Conservation (phyloP, 345 rosid species). For the Linum tenue region DNA sequence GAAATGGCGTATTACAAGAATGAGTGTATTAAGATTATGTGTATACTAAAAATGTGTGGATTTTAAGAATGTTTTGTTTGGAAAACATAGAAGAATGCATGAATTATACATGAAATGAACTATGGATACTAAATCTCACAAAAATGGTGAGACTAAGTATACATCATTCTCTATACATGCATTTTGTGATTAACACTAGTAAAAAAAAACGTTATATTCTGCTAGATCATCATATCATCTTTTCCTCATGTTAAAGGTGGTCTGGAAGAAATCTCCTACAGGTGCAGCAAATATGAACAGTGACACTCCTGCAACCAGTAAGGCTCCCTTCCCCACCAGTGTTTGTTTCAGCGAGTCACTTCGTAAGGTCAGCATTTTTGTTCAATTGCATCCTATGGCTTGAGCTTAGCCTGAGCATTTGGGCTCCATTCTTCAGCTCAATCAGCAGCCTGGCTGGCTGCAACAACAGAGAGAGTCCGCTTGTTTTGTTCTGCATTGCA, state of each 20-base stretch:
- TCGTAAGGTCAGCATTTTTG: conserved; percentile 1
- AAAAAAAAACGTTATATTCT: conserved; percentile 25
- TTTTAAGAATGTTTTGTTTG: no score
- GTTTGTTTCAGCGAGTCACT: conserved; percentile 71
- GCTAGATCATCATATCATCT: conserved; percentile 29
- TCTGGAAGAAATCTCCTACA: conserved; percentile 54
- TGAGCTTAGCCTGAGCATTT: conserved; percentile 59
- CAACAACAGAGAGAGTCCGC: not conserved
- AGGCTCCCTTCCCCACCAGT: conserved; percentile 66
- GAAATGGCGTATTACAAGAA: no score
- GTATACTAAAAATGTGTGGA: no score
- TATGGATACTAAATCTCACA: no score
- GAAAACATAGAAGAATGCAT: no score
- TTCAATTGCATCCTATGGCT: conserved; percentile 37
- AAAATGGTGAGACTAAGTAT: no score
- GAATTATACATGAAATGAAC: no score
- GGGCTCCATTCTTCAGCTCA: conserved; percentile 8
- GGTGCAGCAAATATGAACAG: conserved; percentile 77
- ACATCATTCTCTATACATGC: no score
- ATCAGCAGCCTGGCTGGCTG: not conserved
- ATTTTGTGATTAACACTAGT: conserved; percentile 38
- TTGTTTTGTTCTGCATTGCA: not conserved
- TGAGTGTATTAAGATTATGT: no score
- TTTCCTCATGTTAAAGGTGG: conserved; percentile 26
- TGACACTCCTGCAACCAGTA: conserved; percentile 57